Evolutionary conservation across 768 basidiomycete genomes (phyloP).

Genomic region (Cystofilobasidium ferigula): DNA sequence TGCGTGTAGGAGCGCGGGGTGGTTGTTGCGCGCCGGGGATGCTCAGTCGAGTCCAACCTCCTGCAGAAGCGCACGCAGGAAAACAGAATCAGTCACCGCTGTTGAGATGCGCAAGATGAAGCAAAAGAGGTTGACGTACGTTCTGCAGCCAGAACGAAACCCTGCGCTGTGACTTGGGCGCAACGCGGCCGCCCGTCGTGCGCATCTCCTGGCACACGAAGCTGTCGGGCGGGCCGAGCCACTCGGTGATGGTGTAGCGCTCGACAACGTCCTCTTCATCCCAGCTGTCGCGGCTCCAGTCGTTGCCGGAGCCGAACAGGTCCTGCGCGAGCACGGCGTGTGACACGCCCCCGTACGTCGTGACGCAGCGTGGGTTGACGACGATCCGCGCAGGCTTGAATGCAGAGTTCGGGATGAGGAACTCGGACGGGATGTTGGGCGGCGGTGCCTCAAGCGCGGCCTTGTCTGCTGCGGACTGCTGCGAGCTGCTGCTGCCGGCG

Average conservation of each 20-base stretch:
- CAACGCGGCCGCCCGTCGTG: constrained; percentile 41
- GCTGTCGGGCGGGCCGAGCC: constrained; percentile 92
- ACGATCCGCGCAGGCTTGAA: constrained; percentile 83
- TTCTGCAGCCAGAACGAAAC: no score
- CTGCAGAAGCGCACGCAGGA: no score
- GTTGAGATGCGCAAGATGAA: no score
- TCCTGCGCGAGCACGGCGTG: constrained; percentile 93
- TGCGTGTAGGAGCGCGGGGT: no score
- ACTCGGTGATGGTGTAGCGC: constrained; percentile 79
- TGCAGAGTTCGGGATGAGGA: constrained; percentile 68
- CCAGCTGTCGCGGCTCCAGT: constrained; percentile 48
- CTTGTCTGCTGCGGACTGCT: constrained; percentile 35
- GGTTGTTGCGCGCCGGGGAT: no score
- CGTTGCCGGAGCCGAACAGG: constrained; percentile 61
- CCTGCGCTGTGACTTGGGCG: no score
- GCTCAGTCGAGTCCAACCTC: no score
- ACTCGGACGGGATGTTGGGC: constrained; percentile 21
- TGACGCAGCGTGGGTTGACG: constrained; percentile 91
- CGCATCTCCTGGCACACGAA: constrained; percentile 77
- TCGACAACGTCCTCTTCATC: constrained; percentile 36
- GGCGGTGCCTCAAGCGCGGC: neutral
- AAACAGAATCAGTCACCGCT: no score
- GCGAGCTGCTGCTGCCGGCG: constrained; percentile 37
- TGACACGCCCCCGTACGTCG: constrained; percentile 93
- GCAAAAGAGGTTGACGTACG: no score